Evolutionary conservation across 352 stramenopile genomes (phyloP), one percentile per base, ranked within the genome.

Genomic region (Pythium dissotocum): DNA sequence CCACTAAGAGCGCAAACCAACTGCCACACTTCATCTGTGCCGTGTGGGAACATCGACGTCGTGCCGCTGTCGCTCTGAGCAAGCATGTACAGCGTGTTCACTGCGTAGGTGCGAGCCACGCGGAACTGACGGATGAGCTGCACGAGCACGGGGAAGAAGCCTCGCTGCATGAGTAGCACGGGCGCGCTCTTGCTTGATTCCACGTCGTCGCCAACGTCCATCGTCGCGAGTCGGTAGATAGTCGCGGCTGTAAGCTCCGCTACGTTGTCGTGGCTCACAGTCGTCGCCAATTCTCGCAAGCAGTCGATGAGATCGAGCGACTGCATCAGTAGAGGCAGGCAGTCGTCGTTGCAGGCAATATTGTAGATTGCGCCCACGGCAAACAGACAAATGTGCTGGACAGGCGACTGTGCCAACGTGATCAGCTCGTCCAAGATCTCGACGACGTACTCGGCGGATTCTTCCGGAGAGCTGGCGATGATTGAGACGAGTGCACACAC

Each of bases 301-400:
- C 79, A 77, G 26, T 79, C 63, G 1, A 89, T 58, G 2, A 91
- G 56, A 13, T 68, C 49, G 0, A 40, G 55, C 0, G 77, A 85
- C n/a, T 76, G 58, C 13, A 60, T 70, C 3, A 94, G 74, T 9
- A 91, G 57, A 33, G 76, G 73, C 26, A 88, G 72, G 6, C 77
- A 80, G 21, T 88, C 76, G 49, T 92, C 86, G 67, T 80, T 88
- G 64, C 83, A 92, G 18, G 80, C 77, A 33, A 94, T 87, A 54
- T 92, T 92, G 77, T 90, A 94, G 6, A 94, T 70, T 18, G 83
- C 81, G 6, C 77, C 75, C 28, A 91, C 69, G 4, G 84, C 82
- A 48, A 94, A 92, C 4, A 79, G 33, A 48, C 76, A 80, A 38
- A 77, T 86, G 28, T 66, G 69, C 1, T 63, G 9, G 14, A 73